Conservation (phyloP, 1,284 basidiomycete genomes). For the Pisolithus thermaeus region DNA sequence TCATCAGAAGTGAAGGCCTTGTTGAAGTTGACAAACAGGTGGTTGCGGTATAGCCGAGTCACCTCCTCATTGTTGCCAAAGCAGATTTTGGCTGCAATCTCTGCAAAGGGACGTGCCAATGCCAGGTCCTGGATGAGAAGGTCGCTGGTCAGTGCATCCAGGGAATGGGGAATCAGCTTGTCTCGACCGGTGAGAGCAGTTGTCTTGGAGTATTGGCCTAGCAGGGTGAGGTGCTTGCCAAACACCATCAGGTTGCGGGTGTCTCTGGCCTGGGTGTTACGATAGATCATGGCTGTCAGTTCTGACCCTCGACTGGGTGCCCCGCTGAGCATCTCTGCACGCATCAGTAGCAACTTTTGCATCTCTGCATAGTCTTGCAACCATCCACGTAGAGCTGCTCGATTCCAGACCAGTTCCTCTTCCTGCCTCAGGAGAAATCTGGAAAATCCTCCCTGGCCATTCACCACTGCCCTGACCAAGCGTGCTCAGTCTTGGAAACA, state of each 20-base stretch:
- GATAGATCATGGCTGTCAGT: conserved; percentile 11
- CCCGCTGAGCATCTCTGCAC: conserved; percentile 15
- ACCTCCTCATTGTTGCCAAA: background rate
- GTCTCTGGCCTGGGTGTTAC: conserved; percentile 6
- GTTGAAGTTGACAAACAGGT: conserved; percentile 24
- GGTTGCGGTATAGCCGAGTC: background rate
- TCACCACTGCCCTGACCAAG: background rate
- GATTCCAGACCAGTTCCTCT: conserved; percentile 10
- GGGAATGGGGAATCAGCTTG: conserved; percentile 25
- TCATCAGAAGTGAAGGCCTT: conserved; percentile 15
- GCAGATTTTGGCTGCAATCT: conserved; percentile 9
- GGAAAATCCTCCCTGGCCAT: background rate
- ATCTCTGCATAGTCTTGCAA: conserved; percentile 12
- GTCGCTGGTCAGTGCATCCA: conserved; percentile 19
- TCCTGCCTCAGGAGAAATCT: background rate
- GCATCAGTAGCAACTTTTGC: conserved; percentile 11
- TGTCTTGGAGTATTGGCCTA: conserved; percentile 25
- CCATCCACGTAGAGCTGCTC: conserved; percentile 8
- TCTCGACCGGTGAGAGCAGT: conserved; percentile 14
- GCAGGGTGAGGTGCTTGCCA: conserved; percentile 13
- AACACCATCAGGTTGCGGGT: conserved; percentile 16
- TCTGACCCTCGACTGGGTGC: conserved; percentile 21
- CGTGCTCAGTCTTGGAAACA: background rate
- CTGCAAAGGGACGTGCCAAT: conserved; percentile 21
- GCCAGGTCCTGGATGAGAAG: conserved; percentile 25